Evolutionary conservation across 306 rosid species (phyloP).

Genomic region (Medicago truncatula): DNA sequence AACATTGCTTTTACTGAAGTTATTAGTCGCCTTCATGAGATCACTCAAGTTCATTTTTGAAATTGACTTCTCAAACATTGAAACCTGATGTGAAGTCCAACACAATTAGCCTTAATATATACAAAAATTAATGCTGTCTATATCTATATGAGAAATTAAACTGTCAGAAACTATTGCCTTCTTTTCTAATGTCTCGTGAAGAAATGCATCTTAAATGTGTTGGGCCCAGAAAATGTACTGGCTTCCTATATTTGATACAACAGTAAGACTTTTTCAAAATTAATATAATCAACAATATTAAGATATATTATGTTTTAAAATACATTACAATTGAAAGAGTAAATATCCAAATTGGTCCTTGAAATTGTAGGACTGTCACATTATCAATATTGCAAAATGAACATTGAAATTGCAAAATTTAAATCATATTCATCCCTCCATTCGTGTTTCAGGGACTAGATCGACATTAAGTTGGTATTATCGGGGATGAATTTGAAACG

Average conservation of each 20-base stretch:
- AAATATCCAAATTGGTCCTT: too few relatives aligned
- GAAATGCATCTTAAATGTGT: not conserved
- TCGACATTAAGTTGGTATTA: too few relatives aligned
- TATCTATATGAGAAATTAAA: not conserved
- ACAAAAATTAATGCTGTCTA: not conserved
- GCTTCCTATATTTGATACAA: not conserved
- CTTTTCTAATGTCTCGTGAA: not conserved
- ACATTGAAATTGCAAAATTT: too few relatives aligned
- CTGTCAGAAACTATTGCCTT: slow-evolving; percentile 2
- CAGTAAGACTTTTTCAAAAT: not conserved
- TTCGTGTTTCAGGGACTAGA: too few relatives aligned
- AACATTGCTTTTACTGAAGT: slow-evolving; percentile 70
- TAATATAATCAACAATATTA: slow-evolving; percentile 2
- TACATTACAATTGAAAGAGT: too few relatives aligned
- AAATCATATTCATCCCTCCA: too few relatives aligned
- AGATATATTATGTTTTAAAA: not conserved
- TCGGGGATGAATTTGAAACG: too few relatives aligned
- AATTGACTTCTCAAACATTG: slow-evolving; percentile 76
- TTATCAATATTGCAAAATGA: too few relatives aligned
- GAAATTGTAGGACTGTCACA: too few relatives aligned
- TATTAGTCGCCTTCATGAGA: slow-evolving; percentile 87
- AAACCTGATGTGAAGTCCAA: slow-evolving; percentile 63
- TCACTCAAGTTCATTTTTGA: slow-evolving; percentile 83
- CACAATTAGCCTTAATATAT: slow-evolving; percentile 38
- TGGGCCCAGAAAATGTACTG: too few relatives aligned